These are phyloP conservation scores for Spathaspora gorwiae DNA, from an alignment of 805 yeast genomes.

Conservation along the genomic window DNA sequence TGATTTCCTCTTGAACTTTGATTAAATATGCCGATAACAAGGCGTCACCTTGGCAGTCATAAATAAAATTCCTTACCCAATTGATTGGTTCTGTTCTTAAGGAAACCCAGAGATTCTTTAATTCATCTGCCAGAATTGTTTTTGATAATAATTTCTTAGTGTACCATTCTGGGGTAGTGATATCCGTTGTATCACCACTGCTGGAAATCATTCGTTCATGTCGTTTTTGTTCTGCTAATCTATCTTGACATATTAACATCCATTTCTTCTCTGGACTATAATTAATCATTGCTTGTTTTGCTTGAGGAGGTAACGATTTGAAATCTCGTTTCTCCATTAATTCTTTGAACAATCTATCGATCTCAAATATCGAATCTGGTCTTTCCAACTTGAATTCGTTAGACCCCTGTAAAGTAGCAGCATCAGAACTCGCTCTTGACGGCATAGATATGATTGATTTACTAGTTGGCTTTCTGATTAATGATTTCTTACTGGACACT, in stretches of 20 bases:
- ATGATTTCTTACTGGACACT: neutral
- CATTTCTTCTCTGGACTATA: conserved; percentile 80
- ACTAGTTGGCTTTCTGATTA: conserved; percentile 19
- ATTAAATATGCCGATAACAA: conserved; percentile 59
- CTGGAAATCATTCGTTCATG: conserved; percentile 16
- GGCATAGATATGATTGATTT: conserved; percentile 24
- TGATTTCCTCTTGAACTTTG: conserved; percentile 48
- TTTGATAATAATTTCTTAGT: conserved; percentile 71
- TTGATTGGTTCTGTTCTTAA: conserved; percentile 78
- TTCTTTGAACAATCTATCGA: conserved; percentile 71
- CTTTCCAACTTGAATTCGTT: conserved; percentile 47
- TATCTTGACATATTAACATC: conserved; percentile 86
- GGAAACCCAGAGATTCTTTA: conserved; percentile 85
- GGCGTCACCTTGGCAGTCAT: conserved; percentile 71
- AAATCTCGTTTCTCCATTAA: conserved; percentile 83
- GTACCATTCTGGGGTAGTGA: conserved; percentile 62
- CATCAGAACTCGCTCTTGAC: conserved; percentile 12
- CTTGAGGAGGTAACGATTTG: conserved; percentile 62
- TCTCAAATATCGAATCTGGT: conserved; percentile 61
- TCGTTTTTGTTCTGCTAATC: conserved; percentile 68
- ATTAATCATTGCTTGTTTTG: conserved; percentile 69
- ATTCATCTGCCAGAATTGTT: conserved; percentile 59
- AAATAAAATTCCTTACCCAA: conserved; percentile 79
- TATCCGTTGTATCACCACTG: conserved; percentile 19
- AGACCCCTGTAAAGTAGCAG: conserved; percentile 11